Base-by-base conservation (phyloP, 148 eudicot species). In the Vaccinium macrocarpon region DNA sequence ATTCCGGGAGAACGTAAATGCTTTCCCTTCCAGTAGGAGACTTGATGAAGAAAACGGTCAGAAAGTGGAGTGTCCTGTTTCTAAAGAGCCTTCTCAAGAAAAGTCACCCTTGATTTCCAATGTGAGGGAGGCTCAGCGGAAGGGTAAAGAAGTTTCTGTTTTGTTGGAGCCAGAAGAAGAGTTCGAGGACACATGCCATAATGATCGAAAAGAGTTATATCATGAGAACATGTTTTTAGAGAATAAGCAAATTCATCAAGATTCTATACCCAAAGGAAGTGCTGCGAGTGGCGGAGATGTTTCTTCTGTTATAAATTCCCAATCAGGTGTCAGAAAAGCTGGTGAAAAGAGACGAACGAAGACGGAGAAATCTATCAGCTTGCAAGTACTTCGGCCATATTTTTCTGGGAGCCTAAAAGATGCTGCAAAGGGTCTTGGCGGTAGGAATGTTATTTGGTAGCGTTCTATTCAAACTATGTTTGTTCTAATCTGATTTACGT, bases 371-470 rank as follows among this genome's bases (percentile, higher is more conserved):
- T 88, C 91, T 42, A 90, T 97, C 79, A 92, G 92, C 88, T 88
- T 97, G 89, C 88, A 92, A 87, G 90, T 89, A 53, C 94, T 97
- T 29, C 88, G 90, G 85, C 97, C 95, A 83, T 91, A 95, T 90
- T 97, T 93, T 89, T 90, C 96, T 23, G 96, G 98, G 85, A 97
- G 99, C 88, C 88, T 97, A 61, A 95, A 97, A 87, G 97, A 95
- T 89, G 99, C 99, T 81, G 99, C 99, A 21, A 91, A 88, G 90
- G 90, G 88, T 86, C 90, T 97, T 81, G 99, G 99, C 66, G 99
- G 99, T 97, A 92, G 71, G 82, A 25, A 71, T 46, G 52, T 23
- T 49, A 46, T 70, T 74, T 56, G 15, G 18, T 73, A 62, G 23
- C 32, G 32, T 74, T 75, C 13, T 14, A 5, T 27, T 10, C 62